These are phyloP conservation scores for Lagenidium giganteum DNA, from an alignment of 352 stramenopile species.

Conservation along the genomic window DNA sequence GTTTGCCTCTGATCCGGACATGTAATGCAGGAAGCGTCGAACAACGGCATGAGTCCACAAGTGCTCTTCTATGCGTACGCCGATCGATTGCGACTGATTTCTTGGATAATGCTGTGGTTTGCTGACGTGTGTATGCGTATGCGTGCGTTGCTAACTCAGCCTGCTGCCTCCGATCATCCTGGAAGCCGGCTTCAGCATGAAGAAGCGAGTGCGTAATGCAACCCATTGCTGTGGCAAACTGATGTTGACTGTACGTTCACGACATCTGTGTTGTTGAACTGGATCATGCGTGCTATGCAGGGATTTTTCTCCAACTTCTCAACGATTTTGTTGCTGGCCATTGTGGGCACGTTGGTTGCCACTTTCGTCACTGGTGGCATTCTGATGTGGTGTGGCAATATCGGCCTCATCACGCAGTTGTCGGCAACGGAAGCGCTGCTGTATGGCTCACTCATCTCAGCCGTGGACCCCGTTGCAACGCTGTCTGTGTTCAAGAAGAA, in stretches of 20 bases:
- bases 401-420: constrained; percentile 61
- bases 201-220: no score
- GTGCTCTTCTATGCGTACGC: constrained; percentile 72
- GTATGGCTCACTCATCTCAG: constrained; percentile 89
- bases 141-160: no score
- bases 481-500: constrained; percentile 91
- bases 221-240: no score
- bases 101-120: no score
- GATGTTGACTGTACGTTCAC: no score
- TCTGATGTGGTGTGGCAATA: constrained; percentile 58
- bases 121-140: no score
- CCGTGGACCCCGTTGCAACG: constrained; percentile 89
- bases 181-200: constrained; percentile 52
- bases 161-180: constrained; percentile 59
- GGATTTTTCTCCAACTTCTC: constrained; percentile 81
- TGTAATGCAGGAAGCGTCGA: constrained; percentile 74
- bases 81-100: no score
- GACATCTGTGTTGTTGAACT: no score
- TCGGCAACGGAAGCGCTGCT: constrained; percentile 82
- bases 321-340: constrained; percentile 66
- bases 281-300: constrained; percentile 21
- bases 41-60: constrained; percentile 71
- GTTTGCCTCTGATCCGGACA: no score
- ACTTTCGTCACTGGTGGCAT: constrained; percentile 71
- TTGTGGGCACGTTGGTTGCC: constrained; percentile 62